Evolutionary conservation across 352 stramenopile species (phyloP), one percentile per base, ranked within the genome.

Genomic region (Phytophthora rubi): DNA sequence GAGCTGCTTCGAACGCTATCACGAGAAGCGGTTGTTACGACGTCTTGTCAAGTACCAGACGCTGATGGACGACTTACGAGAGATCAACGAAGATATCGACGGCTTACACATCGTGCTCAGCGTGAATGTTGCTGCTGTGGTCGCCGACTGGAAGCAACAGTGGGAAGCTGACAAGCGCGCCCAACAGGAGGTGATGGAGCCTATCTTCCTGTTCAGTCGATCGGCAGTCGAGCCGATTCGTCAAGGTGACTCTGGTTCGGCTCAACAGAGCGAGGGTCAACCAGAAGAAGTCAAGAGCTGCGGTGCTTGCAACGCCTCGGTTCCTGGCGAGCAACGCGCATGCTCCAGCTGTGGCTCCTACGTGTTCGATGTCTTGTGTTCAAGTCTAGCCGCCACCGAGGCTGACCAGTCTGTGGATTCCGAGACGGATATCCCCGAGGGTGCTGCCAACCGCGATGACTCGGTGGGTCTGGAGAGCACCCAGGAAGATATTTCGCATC

Each of bases 161-260:
- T 61, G 35, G 37, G 37, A 52, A 30, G 54, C 54, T 37, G 37
- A 61, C 37, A 15, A 37, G 18, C 54, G 54, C 8, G 37, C 54
- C 12, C 37, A 61, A 30, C 23, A 39, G 12, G 54, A 61, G 35
- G 54, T 60, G 6, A 60, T 60, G 54, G 35, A 60, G 37, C 54
- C 54, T 6, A 30, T 61, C 21, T 21, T 47, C 3, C 23, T 61
- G 39, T 7, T 39, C 54, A 61, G 39, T 39, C 16, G 54, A 16
- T 32, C 49, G 54, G 23, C 8, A 7, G 18, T 35, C 12, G 35
- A 21, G 15, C 9, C 6, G n/a, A 35, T 49, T 21, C 21, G 7
- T 61, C 21, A 52, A 61, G 47, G 32, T 42, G 16, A n/a, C 32
- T n/a, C 6, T 7, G 44, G 4, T 26, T 6, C 21, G n/a, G 9